Evolutionary conservation across 192 early-diverging fungal genomes (phyloP).

Genomic region (Coemansia sp.): DNA sequence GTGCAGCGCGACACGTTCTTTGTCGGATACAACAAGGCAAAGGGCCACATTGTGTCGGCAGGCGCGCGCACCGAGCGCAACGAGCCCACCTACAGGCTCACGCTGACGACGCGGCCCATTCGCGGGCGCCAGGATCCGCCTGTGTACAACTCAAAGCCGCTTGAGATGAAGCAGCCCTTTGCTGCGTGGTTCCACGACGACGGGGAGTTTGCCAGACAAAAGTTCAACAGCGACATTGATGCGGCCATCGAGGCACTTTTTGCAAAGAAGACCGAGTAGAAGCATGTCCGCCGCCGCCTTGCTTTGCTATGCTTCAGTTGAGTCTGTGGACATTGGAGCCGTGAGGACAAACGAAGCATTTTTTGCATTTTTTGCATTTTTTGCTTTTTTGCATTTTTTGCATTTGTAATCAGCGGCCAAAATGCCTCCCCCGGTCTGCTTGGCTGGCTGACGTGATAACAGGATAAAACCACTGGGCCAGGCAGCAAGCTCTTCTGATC

Average conservation of each 20-base stretch:
- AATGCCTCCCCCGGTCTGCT: no score
- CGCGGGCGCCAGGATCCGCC: constrained; percentile 58
- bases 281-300: no score
- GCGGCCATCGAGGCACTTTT: constrained; percentile 56
- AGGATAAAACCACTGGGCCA: no score
- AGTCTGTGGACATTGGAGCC: no score
- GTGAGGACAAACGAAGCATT: no score
- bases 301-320: no score
- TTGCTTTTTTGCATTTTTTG: no score
- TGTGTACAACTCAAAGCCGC: constrained; percentile 47
- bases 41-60: constrained; percentile 59
- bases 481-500: no score
- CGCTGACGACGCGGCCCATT: constrained; percentile 55
- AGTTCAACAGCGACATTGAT: constrained; percentile 59
- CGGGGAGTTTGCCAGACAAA: constrained; percentile 61
- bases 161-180: constrained; percentile 59
- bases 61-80: constrained; percentile 56
- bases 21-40: constrained; percentile 63
- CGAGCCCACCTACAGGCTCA: constrained; percentile 61
- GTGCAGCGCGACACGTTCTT: constrained; percentile 72
- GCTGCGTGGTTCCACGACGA: constrained; percentile 69
- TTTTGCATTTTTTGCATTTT: no score
- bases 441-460: no score
- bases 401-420: no score
- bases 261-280: constrained; percentile 54